phyloP scores from a whole-genome alignment of 495 filamentous ascomycete genomes.

The Trichoderma gamsii region DNA sequence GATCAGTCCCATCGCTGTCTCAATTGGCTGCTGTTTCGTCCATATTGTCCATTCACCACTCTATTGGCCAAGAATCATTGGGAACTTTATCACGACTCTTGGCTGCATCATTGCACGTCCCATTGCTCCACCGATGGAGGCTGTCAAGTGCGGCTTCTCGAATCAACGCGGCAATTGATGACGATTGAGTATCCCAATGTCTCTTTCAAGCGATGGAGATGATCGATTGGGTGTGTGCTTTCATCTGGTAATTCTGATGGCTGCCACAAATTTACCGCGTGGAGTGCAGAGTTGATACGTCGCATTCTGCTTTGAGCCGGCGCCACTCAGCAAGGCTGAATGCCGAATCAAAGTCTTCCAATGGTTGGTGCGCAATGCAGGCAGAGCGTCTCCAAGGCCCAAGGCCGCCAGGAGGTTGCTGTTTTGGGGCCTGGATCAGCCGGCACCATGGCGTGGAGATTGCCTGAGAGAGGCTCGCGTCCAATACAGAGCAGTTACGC shows the following conservation, averaged over 20 bases:
- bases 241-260: no score
- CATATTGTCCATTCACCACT: no score
- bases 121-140: no score
- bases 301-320: not conserved
- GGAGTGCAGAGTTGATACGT: not conserved
- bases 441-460: not conserved
- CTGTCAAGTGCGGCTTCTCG: no score
- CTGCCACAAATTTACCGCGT: not conserved
- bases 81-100: no score
- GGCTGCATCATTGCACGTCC: no score
- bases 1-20: not conserved
- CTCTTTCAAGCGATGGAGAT: not conserved
- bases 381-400: not conserved
- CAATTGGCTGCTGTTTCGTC: no score
- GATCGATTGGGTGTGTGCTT: no score
- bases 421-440: conserved; percentile 10
- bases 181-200: not conserved
- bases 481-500: not conserved
- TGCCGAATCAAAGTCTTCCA: not conserved
- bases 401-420: not conserved
- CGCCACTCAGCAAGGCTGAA: not conserved
- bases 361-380: not conserved
- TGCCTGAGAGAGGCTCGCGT: not conserved
- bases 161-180: no score
- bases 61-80: no score